A percentile compares a stretch with the other conserved stretches of the same genome.
These are phyloP conservation scores for Penicillium sumatraense DNA, from an alignment of 2,329 filamentous ascomycete genomes.

Conservation along the genomic window DNA sequence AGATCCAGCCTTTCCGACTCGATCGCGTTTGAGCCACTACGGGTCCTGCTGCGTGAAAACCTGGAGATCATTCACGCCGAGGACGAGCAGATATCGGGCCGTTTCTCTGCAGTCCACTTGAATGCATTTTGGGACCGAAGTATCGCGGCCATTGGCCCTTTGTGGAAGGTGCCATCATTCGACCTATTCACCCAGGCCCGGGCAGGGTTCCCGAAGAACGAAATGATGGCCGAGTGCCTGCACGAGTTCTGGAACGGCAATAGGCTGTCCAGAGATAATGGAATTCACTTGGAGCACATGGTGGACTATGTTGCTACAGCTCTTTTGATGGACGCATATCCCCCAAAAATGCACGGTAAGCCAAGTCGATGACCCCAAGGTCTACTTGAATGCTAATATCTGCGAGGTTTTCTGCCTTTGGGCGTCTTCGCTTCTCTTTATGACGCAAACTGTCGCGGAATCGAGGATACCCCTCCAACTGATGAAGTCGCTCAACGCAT, in stretches of 20 bases:
- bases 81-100: not conserved
- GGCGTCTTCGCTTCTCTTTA: not conserved
- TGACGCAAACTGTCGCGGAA: not conserved
- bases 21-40: constrained; percentile 20
- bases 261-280: not conserved
- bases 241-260: constrained; percentile 2
- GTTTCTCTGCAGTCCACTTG: constrained; percentile 20
- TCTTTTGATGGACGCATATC: constrained; percentile 27
- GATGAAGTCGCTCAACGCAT: not conserved
- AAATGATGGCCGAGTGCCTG: not conserved
- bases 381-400: not conserved
- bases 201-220: constrained; percentile 3
- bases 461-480: not conserved
- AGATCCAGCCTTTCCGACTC: constrained; percentile 13
- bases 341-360: constrained; percentile 26
- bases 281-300: not conserved
- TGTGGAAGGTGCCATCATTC: not conserved
- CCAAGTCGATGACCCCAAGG: not conserved
- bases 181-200: constrained; percentile 7
- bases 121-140: constrained; percentile 10
- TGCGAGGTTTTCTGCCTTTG: not conserved
- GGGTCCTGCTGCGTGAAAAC: constrained; percentile 10
- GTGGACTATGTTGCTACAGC: constrained; percentile 15
- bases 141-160: not conserved
- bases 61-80: constrained; percentile 5